Percentiles rank a stretch among this genome's conserved stretches.
Evolutionary conservation across 2,329 filamentous ascomycete genomes (phyloP).

Genomic region (Rosellinia necatrix): DNA sequence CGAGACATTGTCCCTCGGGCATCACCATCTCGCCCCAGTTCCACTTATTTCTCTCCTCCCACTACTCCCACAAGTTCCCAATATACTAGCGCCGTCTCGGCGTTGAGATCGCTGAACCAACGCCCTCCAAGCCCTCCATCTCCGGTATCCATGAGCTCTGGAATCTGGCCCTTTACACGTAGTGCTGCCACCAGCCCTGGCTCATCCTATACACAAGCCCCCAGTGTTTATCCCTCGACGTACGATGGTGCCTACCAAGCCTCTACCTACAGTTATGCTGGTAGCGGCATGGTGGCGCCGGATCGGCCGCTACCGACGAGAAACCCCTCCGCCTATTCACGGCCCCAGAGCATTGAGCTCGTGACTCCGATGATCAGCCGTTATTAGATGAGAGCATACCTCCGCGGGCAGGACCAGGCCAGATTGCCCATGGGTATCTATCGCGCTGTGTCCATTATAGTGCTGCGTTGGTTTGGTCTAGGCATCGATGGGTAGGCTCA

Average conservation of each 20-base stretch:
- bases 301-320: constrained; percentile 63
- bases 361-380: constrained; percentile 63
- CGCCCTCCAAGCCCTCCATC: constrained; percentile 61
- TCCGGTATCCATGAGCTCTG: constrained; percentile 49
- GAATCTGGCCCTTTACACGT: constrained; percentile 60
- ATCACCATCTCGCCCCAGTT: constrained; percentile 63
- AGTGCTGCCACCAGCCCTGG: constrained; percentile 58
- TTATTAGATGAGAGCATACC: constrained; percentile 37
- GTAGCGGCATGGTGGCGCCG: constrained; percentile 42
- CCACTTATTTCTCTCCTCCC: constrained; percentile 60
- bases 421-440: neutral
- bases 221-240: constrained; percentile 55
- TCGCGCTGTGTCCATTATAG: constrained; percentile 7
- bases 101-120: constrained; percentile 59
- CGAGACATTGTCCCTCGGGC: constrained; percentile 67
- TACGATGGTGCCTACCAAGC: constrained; percentile 54
- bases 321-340: constrained; percentile 57
- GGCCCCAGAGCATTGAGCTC: constrained; percentile 67
- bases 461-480: constrained; percentile 2
- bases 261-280: constrained; percentile 45
- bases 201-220: constrained; percentile 54
- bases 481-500: constrained; percentile 1
- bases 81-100: constrained; percentile 58
- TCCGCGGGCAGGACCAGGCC: neutral
- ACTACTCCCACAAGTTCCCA: constrained; percentile 52